phyloP scores from a whole-genome alignment of 306 rosid genomes.

The Malus domestica region DNA sequence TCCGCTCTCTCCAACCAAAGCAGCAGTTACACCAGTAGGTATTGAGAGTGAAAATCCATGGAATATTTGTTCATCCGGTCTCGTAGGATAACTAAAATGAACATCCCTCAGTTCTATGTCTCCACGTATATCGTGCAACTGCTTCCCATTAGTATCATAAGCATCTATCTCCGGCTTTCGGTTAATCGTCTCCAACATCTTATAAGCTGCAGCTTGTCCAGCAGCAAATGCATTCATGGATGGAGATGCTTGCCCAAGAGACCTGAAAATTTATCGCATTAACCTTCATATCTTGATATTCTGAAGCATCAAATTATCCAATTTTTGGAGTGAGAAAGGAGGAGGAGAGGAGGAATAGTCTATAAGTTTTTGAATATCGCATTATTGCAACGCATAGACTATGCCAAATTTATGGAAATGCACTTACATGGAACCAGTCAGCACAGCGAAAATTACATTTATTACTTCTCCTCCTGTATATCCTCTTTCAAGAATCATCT shows the following conservation, averaged over 20 bases:
- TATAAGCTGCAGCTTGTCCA: slow-evolving; percentile 83
- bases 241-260: slow-evolving; percentile 81
- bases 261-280: slow-evolving; percentile 24
- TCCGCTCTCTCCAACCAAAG: slow-evolving; percentile 86
- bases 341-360: not conserved
- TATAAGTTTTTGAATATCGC: not conserved
- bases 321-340: not conserved
- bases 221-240: slow-evolving; percentile 71
- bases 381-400: not conserved
- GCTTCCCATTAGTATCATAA: slow-evolving; percentile 38
- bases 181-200: slow-evolving; percentile 68
- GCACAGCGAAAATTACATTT: slow-evolving; percentile 46
- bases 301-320: not conserved
- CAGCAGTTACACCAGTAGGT: slow-evolving; percentile 57
- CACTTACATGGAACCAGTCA: slow-evolving; percentile 69
- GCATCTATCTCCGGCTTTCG: slow-evolving; percentile 73
- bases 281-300: not conserved
- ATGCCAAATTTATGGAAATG: no score
- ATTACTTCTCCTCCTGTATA: slow-evolving; percentile 67
- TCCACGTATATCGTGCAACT: slow-evolving; percentile 51
- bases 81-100: slow-evolving; percentile 64
- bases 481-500: slow-evolving; percentile 65
- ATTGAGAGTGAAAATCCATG: slow-evolving; percentile 52
- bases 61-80: slow-evolving; percentile 54
- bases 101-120: slow-evolving; percentile 58